Evolutionary conservation across 768 basidiomycete genomes (phyloP), one percentile per base, ranked within the genome.

Genomic region (Leccinum sublutescens): DNA sequence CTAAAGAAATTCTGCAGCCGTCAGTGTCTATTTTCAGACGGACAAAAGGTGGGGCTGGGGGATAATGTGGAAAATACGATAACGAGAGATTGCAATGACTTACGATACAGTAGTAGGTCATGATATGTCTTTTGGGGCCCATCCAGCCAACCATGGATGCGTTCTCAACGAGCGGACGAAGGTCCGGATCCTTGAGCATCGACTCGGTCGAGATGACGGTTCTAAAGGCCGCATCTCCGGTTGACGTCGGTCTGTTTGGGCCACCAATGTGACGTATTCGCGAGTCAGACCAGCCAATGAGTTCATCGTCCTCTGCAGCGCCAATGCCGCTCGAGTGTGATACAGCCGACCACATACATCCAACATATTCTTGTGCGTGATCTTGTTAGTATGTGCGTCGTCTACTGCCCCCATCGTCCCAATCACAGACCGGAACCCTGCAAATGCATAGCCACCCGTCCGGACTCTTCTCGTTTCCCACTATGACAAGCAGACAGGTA

Each of bases 211-310:
- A 74, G 36, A 88, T 74, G 29, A 80, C 74, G 5, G 83, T 82
- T 52, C 86, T 79, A 64, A 85, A 88, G 0, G 84, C 86, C 0
- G 83, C 81, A 63, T 88, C 85, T 0, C 85, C 87, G 0, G 87
- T 87, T 4, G 83, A 76, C 0, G 77, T 78, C 0, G 80, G 75
- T 34, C 76, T 76, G 47, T 79, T 76, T 0, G 71, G 71, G 0
- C 77, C 78, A 85, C 78, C n/a, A n/a, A n/a, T n/a, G n/a, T n/a
- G 34, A 82, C 77, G 33, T 80, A 73, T 62, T 80, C 68, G 2
- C 81, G 80, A 1, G 84, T 63, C 15, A 71, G 60, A 63, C 84
- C 25, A 27, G 25, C 25, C 25, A 27, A 27, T 27, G 25, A 27
- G 25, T 27, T 27, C 25, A 27, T 27, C 25, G 25, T 27, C 25